phyloP scores from a whole-genome alignment of 306 rosid species.

The Sophora flavescens region DNA sequence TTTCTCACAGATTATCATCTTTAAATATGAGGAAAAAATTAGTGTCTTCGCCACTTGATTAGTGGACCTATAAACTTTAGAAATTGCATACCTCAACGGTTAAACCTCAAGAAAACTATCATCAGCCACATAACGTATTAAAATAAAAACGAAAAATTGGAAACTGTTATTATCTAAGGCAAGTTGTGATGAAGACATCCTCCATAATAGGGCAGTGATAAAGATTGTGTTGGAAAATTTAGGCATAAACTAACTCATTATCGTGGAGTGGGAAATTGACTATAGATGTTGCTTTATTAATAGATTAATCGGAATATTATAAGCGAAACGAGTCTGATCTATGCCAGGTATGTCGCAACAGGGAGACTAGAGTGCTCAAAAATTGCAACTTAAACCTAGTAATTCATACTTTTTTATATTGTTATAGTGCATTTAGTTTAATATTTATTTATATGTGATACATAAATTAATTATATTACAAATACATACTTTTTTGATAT shows the following conservation, averaged over 20 bases:
- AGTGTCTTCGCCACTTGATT: constrained; percentile 24
- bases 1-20: background rate
- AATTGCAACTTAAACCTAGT: background rate
- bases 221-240: constrained; percentile 48
- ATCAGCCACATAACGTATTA: constrained; percentile 9
- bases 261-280: constrained; percentile 57
- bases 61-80: background rate
- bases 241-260: background rate
- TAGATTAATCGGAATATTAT: constrained; percentile 8
- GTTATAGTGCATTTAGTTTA: too few species aligned
- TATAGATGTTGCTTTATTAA: constrained; percentile 16
- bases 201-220: constrained; percentile 19
- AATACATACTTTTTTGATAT: too few species aligned
- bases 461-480: too few species aligned
- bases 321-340: constrained; percentile 6
- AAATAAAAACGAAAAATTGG: background rate
- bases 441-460: too few species aligned
- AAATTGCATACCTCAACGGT: background rate
- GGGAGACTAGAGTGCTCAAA: constrained; percentile 1
- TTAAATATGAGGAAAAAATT: background rate
- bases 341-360: background rate
- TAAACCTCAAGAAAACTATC: constrained; percentile 29
- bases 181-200: constrained; percentile 43
- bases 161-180: constrained; percentile 6
- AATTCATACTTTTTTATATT: background rate